Percentiles rank a stretch among this genome's conserved stretches.
These are phyloP conservation scores for Piedraia hortae DNA, from an alignment of 2,329 filamentous ascomycete species.

Conservation along the genomic window DNA sequence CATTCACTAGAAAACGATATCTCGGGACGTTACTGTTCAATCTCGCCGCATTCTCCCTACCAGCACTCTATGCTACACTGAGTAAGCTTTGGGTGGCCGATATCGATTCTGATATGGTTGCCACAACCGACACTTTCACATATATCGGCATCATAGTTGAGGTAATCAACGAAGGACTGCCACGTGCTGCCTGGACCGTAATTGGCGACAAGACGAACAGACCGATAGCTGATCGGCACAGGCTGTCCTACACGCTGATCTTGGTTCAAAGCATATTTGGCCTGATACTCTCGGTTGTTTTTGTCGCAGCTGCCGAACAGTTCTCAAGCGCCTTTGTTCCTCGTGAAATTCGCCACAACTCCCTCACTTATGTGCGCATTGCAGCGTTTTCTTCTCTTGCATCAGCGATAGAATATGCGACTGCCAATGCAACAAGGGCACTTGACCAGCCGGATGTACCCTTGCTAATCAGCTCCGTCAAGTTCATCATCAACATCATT, in stretches of 20 bases:
- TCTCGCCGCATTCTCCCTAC: conserved; percentile 31
- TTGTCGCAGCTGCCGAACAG: conserved; percentile 24
- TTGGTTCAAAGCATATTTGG: conserved; percentile 28
- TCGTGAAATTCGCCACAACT: conserved; percentile 24
- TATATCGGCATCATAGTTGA: conserved; percentile 41
- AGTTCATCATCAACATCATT: conserved; percentile 38
- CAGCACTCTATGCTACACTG: conserved; percentile 38
- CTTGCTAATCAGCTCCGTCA: conserved; percentile 33
- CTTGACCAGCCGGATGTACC: conserved; percentile 44
- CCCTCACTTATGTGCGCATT: conserved; percentile 33
- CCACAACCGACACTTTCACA: conserved; percentile 37
- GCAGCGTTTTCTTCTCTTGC: conserved; percentile 33
- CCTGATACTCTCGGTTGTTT: conserved; percentile 29
- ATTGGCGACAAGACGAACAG: conserved; percentile 36
- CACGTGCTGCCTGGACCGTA: conserved; percentile 37
- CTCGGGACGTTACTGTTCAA: conserved; percentile 34
- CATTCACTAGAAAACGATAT: conserved; percentile 15
- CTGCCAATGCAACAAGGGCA: conserved; percentile 32
- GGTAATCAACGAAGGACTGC: conserved; percentile 45
- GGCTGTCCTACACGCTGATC: conserved; percentile 32
- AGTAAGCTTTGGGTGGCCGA: conserved; percentile 44
- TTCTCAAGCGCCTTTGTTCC: conserved; percentile 39
- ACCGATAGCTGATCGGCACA: conserved; percentile 22
- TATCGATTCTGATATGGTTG: too few species aligned
- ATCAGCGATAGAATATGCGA: conserved; percentile 34